Base-by-base conservation (phyloP, 2,329 filamentous ascomycete genomes). In the Scedosporium apiospermum region DNA sequence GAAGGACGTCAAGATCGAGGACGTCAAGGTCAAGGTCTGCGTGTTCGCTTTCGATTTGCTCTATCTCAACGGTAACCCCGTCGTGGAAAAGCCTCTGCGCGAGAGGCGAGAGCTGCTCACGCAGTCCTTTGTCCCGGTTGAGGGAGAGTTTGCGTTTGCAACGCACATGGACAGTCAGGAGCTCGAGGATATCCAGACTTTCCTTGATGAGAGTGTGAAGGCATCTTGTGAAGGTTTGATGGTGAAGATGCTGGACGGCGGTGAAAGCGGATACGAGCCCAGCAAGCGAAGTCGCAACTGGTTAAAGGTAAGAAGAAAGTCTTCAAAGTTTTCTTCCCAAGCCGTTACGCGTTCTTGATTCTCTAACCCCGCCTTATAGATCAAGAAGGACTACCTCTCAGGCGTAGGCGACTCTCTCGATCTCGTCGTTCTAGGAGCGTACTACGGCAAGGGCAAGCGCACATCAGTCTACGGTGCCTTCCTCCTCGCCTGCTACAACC, bases 161-260 rank as follows among this genome's bases (percentile, higher is more conserved):
- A 92, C 91, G 41, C 88, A 83, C 68, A 95, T 92, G 78, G 82
- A 99, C 71, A 90, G 90, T 10, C 90, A 88, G 69, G 91, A 97
- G 67, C 81, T 99, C 3, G 93, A 98, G 61, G 91, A 96, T 70
- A 99, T 99, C 62, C 93, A 98, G 71, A 82, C 81, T 1, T 89
- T 99, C 69, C 82, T 99, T 2, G 95, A 99, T 70, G 93, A 98
- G 64, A 95, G 90, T 69, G 89, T 99, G 66, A 96, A 96, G 74
- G 91, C 93, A 2, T 96, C 91, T 0, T 99, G 95, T 71, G 95
- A 99, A 78, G 95, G 95, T 10, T 80, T 99, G 61, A 99, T 99
- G 95, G 95, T 99, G 14, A 99, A 99, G 80, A 99, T 99, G 95
- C 78, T 99, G 64, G 93, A 98, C 72, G 95, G 93, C 0, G 80